Evolutionary conservation across 768 basidiomycete species (phyloP).

Genomic region (Clitopilus passeckerianus): DNA sequence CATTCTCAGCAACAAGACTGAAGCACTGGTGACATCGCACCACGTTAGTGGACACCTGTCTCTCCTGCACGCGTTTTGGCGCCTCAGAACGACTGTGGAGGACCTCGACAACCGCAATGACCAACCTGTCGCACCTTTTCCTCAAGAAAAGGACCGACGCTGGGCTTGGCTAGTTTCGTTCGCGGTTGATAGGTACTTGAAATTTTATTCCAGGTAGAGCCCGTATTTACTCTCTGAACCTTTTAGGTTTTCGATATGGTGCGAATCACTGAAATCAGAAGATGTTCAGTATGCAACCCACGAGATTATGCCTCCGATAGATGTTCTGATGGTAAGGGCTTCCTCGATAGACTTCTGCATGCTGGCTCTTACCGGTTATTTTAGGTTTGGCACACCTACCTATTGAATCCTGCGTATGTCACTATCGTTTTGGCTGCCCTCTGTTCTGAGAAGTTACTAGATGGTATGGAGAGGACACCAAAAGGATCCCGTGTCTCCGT

Average conservation of each 20-base stretch:
- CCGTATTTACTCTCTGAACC: too few species aligned
- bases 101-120: too few species aligned
- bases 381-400: background rate
- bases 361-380: background rate
- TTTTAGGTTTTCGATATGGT: background rate
- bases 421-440: background rate
- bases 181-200: background rate
- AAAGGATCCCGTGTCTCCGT: conserved; percentile 14
- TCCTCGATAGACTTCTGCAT: too few species aligned
- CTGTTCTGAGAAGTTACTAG: conserved; percentile 7
- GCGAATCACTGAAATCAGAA: background rate
- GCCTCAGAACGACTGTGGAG: too few species aligned
- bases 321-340: background rate
- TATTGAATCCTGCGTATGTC: background rate
- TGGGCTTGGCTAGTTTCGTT: background rate
- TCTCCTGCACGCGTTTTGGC: too few species aligned
- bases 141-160: background rate
- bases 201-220: too few species aligned
- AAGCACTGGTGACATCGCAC: too few species aligned
- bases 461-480: conserved; percentile 28
- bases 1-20: too few species aligned
- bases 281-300: background rate
- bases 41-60: too few species aligned
- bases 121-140: background rate
- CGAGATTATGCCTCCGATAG: background rate